Conservation (phyloP, 2,329 filamentous ascomycete genomes). For the Fusarium decemcellulare region DNA sequence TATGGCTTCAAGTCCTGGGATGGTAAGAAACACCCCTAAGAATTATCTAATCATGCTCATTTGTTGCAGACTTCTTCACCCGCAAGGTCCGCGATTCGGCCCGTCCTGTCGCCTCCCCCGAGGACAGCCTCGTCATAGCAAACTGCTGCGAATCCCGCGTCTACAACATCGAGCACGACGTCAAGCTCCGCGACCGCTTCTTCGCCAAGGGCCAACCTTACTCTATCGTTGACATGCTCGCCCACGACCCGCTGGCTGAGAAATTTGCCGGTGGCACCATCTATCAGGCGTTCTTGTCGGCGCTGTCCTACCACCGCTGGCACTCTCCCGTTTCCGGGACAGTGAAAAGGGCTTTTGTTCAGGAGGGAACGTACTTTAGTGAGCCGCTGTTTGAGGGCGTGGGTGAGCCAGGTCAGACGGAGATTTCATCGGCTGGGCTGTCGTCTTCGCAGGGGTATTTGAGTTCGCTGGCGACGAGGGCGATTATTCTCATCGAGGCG, state of each 20-base stretch:
- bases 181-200: slow-evolving; percentile 72
- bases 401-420: slow-evolving; percentile 46
- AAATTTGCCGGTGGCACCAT: slow-evolving; percentile 75
- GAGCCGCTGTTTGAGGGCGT: slow-evolving; percentile 62
- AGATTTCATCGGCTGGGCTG: slow-evolving; percentile 60
- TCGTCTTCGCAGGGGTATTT: slow-evolving; percentile 75
- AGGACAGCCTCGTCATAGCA: slow-evolving; percentile 67
- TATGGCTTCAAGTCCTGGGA: slow-evolving; percentile 79
- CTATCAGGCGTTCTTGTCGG: slow-evolving; percentile 79
- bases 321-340: slow-evolving; percentile 77
- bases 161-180: slow-evolving; percentile 65
- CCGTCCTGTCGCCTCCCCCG: slow-evolving; percentile 70
- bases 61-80: slow-evolving; percentile 71
- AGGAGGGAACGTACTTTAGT: slow-evolving; percentile 78
- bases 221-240: slow-evolving; percentile 75
- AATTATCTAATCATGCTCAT: neutral
- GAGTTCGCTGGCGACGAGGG: slow-evolving; percentile 76
- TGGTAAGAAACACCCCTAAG: slow-evolving; percentile 49
- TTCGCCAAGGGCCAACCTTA: slow-evolving; percentile 80
- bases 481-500: slow-evolving; percentile 78
- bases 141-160: slow-evolving; percentile 77
- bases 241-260: slow-evolving; percentile 64
- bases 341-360: slow-evolving; percentile 69
- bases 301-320: slow-evolving; percentile 80
- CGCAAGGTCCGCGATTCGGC: slow-evolving; percentile 66